Percentiles rank a stretch among this genome's conserved stretches.
Conservation (phyloP, 306 rosid species). For the Gynostemma pentaphyllum region DNA sequence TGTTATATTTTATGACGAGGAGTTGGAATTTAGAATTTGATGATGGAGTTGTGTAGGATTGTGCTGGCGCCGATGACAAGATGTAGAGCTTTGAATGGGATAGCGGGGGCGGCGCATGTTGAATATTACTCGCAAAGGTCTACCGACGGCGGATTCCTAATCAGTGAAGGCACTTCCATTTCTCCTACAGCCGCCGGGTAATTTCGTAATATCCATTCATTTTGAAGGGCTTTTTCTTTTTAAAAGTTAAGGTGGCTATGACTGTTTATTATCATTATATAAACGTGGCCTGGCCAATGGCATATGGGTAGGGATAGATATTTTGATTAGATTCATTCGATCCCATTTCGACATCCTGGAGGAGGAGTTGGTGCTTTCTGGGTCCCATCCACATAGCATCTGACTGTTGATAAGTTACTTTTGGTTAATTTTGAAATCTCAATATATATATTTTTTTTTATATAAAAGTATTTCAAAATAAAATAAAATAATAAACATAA, state of each 20-base stretch:
- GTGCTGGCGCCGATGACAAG: constrained; percentile 59
- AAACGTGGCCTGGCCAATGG: neutral
- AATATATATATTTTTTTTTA: too few relatives aligned
- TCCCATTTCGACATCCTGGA: neutral
- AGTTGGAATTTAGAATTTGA: too few relatives aligned
- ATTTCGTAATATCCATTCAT: constrained; percentile 11
- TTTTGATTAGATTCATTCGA: too few relatives aligned
- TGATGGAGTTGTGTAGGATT: constrained; percentile 23
- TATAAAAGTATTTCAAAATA: too few relatives aligned
- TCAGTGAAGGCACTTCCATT: constrained; percentile 38
- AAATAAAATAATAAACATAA: too few relatives aligned
- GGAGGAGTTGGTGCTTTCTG: neutral
- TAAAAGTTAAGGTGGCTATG: neutral
- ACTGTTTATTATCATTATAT: neutral
- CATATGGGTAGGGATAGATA: too few relatives aligned
- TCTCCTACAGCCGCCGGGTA: constrained; percentile 40
- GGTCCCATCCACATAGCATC: too few relatives aligned
- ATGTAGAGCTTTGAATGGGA: constrained; percentile 35
- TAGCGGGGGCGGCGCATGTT: constrained; percentile 27
- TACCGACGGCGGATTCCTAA: constrained; percentile 38
- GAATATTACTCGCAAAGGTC: constrained; percentile 41
- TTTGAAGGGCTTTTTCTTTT: neutral
- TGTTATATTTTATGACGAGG: too few relatives aligned
- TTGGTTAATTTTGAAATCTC: neutral
- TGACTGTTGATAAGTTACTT: too few relatives aligned